A percentile compares a stretch with the other conserved stretches of the same genome.
Evolutionary conservation across 768 basidiomycete genomes (phyloP).

Genomic region (Calocybe cyanea): DNA sequence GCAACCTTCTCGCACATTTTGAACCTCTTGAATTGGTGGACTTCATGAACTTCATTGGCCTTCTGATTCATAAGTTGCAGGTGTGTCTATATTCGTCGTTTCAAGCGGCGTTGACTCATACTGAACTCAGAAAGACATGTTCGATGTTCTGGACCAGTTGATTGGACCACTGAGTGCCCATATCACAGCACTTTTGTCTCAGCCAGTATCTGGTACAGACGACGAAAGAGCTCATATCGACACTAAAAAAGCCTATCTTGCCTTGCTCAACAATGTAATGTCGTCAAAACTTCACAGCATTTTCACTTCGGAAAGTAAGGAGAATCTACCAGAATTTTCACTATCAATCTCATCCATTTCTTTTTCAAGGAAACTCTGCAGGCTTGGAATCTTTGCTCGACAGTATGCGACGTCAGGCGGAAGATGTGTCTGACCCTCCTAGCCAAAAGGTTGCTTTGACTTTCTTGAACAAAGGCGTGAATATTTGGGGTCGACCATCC

Average conservation of each 20-base stretch:
- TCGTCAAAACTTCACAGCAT: conserved; percentile 76
- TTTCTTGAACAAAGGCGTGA: conserved; percentile 70
- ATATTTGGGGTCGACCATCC: conserved; percentile 61
- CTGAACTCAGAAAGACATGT: conserved; percentile 68
- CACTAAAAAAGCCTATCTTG: conserved; percentile 86
- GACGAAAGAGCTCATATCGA: conserved; percentile 74
- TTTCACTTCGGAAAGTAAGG: conserved; percentile 83
- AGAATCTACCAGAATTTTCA: not conserved
- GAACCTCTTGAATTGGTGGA: conserved; percentile 91
- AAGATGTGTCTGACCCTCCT: conserved; percentile 69
- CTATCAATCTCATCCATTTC: not conserved
- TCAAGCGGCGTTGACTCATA: not conserved
- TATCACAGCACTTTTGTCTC: conserved; percentile 73
- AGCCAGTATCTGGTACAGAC: conserved; percentile 83
- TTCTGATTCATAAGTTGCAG: conserved; percentile 88
- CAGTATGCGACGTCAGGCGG: conserved; percentile 67
- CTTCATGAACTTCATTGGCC: conserved; percentile 91
- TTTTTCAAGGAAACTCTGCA: conserved; percentile 35
- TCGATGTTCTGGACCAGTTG: conserved; percentile 85
- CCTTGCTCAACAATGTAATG: conserved; percentile 77
- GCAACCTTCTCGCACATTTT: conserved; percentile 85
- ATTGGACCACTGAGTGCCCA: conserved; percentile 83
- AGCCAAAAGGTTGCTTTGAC: conserved; percentile 78
- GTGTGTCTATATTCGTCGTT: conserved; percentile 34
- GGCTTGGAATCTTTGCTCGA: conserved; percentile 77